Evolutionary conservation across 2,329 filamentous ascomycete genomes (phyloP).

Genomic region (Corniculantispora saksenae): DNA sequence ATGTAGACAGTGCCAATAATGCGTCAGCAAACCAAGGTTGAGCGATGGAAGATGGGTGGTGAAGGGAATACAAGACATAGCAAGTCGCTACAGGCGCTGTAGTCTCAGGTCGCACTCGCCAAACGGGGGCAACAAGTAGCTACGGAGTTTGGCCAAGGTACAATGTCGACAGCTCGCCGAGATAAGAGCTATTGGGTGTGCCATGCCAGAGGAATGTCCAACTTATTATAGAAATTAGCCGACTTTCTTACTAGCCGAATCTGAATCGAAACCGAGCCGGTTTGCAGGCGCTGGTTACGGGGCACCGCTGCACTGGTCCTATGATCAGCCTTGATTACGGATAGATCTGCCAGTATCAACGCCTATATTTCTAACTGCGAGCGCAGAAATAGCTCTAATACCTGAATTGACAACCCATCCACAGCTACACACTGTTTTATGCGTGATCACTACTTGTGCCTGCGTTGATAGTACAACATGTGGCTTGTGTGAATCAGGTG

Average conservation of each 20-base stretch:
- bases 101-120: not conserved
- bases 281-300: not conserved
- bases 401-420: slow-evolving; percentile 5
- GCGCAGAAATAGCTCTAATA: slow-evolving; percentile 14
- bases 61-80: not conserved
- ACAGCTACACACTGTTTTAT: not conserved
- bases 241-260: not conserved
- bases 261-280: not conserved
- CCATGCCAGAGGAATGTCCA: not conserved
- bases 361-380: slow-evolving; percentile 11
- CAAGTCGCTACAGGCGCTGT: not conserved
- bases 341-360: not conserved
- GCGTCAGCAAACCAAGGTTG: slow-evolving; percentile 8
- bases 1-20: slow-evolving; percentile 35
- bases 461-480: too few relatives aligned
- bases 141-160: too few relatives aligned
- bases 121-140: too few relatives aligned
- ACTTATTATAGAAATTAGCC: not conserved
- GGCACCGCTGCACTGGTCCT: not conserved
- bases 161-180: not conserved
- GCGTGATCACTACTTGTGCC: too few relatives aligned
- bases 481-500: not conserved
- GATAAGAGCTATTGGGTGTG: not conserved
- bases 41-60: slow-evolving; percentile 11
- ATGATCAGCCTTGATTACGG: not conserved